Conservation (phyloP, 2,329 filamentous ascomycete species). For the Metarhizium album region DNA sequence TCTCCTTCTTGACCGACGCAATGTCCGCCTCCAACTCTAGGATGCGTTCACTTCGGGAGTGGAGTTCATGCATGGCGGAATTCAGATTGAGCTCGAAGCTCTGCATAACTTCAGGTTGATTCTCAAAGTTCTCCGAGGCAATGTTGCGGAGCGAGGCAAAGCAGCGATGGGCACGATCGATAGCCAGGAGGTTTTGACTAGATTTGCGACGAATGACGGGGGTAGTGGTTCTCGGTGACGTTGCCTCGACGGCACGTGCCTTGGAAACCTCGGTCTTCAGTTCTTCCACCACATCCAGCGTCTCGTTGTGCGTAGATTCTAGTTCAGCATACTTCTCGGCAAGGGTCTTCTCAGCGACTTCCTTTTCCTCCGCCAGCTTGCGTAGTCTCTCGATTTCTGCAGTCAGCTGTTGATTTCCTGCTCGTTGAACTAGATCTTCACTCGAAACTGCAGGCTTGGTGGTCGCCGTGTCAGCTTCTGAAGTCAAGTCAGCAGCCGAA, state of each 20-base stretch:
- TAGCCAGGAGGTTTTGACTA: conserved; percentile 75
- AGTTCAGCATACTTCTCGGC: conserved; percentile 73
- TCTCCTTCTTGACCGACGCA: conserved; percentile 76
- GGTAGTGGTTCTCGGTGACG: conserved; percentile 52
- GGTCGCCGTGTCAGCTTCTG: conserved; percentile 31
- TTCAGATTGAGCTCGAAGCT: conserved; percentile 89
- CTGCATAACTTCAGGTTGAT: conserved; percentile 73
- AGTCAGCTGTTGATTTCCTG: conserved; percentile 33
- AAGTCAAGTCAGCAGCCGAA: conserved; percentile 42
- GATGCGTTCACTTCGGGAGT: conserved; percentile 76
- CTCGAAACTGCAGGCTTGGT: conserved; percentile 30
- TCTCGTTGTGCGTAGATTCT: conserved; percentile 69
- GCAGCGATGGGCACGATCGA: conserved; percentile 84
- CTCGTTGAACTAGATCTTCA: conserved; percentile 26
- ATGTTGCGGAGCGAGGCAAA: conserved; percentile 85
- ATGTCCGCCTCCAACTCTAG: conserved; percentile 83
- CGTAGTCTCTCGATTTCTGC: conserved; percentile 64
- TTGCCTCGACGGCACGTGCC: conserved; percentile 50
- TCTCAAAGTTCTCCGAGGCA: conserved; percentile 74
- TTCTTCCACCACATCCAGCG: conserved; percentile 78
- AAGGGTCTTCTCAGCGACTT: conserved; percentile 62
- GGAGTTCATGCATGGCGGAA: conserved; percentile 84
- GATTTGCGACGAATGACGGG: conserved; percentile 89
- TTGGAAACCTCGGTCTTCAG: conserved; percentile 79
- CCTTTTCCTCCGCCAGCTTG: conserved; percentile 62